Evolutionary conservation across 495 filamentous ascomycete genomes (phyloP), one percentile per base, ranked within the genome.

Genomic region (Xylaria telfairii): DNA sequence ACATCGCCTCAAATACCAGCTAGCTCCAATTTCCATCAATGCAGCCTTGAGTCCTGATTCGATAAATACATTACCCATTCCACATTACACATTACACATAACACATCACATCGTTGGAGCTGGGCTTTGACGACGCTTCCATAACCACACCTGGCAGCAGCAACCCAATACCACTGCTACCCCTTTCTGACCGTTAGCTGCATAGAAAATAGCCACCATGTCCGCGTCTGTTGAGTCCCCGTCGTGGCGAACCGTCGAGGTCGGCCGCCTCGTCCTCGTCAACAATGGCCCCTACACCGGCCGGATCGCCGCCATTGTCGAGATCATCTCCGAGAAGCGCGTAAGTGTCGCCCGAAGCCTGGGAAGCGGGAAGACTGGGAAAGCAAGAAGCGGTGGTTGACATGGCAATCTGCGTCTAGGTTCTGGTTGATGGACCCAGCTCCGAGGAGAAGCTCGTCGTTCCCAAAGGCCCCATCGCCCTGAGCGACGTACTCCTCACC

Each of bases 321-420:
- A 98, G 90, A 97, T 99, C 83, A 95, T 98, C 84, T 96, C 98
- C 86, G 96, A 99, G 92, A 97, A 97, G 89, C 93, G 96, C 84
- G 96, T 98, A 97, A 81, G 95, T 92, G 72, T 69, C 46, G 44
- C 39, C 69, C 41, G 65, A 69, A 60, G 63, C 32, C 51, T 71
- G 61, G 57, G 56, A 28, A 41, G 32, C 59, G 63, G 60, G 56
- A 26, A 65, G 61, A 70, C 1, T 24, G 64, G 57, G 63, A 67
- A 68, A 56, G 59, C 24, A 46, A 68, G 34, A 72, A 68, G 30
- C 41, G 49, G 68, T 64, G 68, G 68, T 74, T 78, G 70, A 82
- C 77, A 72, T 60, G 71, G 42, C 72, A 78, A 76, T 71, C 66
- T 59, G 24, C 59, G 63, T 76, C 34, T 84, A 99, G 96, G 94